phyloP scores from a whole-genome alignment of 495 filamentous ascomycete genomes.

The Aspergillus baeticus region DNA sequence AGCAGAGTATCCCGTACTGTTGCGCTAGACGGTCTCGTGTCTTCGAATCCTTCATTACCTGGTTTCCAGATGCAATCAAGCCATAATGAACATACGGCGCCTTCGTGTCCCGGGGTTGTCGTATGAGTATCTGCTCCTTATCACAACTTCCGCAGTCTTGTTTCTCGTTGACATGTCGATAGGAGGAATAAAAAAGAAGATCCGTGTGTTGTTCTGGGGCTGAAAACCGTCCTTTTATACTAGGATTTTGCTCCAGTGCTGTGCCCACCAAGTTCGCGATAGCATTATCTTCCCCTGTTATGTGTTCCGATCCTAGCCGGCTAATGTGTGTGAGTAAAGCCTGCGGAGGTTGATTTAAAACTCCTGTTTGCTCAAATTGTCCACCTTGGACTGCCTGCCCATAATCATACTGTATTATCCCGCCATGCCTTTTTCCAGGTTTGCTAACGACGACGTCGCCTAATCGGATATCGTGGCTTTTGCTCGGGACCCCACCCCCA shows the following conservation, averaged over 20 bases:
- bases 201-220: constrained; percentile 16
- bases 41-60: constrained; percentile 13
- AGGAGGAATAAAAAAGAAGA: constrained; percentile 26
- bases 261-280: constrained; percentile 21
- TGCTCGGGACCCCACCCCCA: constrained; percentile 30
- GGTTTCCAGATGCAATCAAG: constrained; percentile 17
- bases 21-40: constrained; percentile 16
- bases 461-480: constrained; percentile 26
- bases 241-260: constrained; percentile 11
- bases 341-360: constrained; percentile 17
- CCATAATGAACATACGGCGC: constrained; percentile 15
- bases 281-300: not conserved
- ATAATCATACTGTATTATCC: constrained; percentile 35
- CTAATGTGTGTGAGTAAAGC: constrained; percentile 26
- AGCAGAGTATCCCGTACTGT: constrained; percentile 31
- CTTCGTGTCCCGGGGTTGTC: constrained; percentile 7
- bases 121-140: not conserved
- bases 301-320: constrained; percentile 18
- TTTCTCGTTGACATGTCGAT: constrained; percentile 18
- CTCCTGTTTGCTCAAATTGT: too few species aligned
- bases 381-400: constrained; percentile 27
- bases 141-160: constrained; percentile 23
- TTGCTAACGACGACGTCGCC: constrained; percentile 37
- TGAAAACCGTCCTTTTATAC: constrained; percentile 20
- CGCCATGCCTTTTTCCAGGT: constrained; percentile 18